These are phyloP conservation scores for Sisymbrium altissimum DNA, from an alignment of 345 rosid species.

Conservation along the genomic window DNA sequence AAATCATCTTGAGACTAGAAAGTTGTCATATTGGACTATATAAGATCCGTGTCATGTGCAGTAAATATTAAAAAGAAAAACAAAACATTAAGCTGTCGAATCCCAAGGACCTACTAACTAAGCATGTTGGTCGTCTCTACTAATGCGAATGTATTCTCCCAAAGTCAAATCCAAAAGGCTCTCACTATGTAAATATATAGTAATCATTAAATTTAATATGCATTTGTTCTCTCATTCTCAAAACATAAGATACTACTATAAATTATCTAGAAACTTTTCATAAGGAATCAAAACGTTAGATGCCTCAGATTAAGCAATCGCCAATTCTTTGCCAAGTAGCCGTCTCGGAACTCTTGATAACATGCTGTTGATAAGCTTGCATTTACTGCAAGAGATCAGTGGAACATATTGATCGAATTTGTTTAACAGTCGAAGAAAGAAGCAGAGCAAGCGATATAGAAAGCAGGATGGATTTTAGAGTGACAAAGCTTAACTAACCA, in stretches of 20 bases:
- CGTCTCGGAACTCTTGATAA: background rate
- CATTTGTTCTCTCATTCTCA: slow-evolving; percentile 1
- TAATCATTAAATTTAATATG: background rate
- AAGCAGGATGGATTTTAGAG: background rate
- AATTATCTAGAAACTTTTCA: background rate
- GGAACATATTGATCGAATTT: background rate
- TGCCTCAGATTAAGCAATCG: background rate
- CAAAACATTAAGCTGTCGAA: background rate
- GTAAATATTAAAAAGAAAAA: background rate
- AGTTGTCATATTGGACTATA: slow-evolving; percentile 24
- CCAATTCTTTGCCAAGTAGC: background rate
- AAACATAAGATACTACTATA: background rate
- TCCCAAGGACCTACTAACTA: slow-evolving; percentile 28
- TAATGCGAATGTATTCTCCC: slow-evolving; percentile 18
- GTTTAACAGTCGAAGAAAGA: background rate
- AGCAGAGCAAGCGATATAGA: background rate
- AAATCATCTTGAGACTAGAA: slow-evolving; percentile 11
- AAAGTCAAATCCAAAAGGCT: slow-evolving; percentile 33
- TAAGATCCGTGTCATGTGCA: slow-evolving; percentile 13
- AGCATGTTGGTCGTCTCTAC: slow-evolving; percentile 40
- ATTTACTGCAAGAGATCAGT: background rate
- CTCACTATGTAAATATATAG: background rate
- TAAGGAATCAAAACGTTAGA: background rate
- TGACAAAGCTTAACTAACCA: background rate
- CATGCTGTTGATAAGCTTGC: background rate